These are phyloP conservation scores for Komagataella pseudopastoris DNA, from an alignment of 805 yeast species.

Conservation along the genomic window DNA sequence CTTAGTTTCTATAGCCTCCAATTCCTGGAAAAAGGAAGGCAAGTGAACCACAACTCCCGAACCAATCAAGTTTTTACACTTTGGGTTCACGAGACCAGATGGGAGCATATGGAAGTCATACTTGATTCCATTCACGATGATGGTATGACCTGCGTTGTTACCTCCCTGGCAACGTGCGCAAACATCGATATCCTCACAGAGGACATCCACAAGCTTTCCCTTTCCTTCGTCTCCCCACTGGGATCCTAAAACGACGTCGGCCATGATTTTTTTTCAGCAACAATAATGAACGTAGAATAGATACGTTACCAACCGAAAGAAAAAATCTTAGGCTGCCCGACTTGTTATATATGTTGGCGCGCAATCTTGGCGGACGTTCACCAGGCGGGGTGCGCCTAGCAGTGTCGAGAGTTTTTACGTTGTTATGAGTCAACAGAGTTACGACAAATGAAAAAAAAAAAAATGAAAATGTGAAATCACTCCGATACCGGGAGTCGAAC, in stretches of 20 bases:
- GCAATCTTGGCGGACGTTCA: neutral
- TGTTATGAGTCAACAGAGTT: neutral
- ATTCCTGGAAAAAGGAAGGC: slow-evolving; percentile 84
- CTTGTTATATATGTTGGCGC: neutral
- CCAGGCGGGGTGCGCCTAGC: neutral
- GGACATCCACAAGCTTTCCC: slow-evolving; percentile 90
- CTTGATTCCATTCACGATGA: slow-evolving; percentile 77
- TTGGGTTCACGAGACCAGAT: slow-evolving; percentile 91
- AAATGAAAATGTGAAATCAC: slow-evolving; percentile 7
- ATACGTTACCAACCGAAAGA: neutral
- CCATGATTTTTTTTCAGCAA: slow-evolving; percentile 25
- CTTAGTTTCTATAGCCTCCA: slow-evolving; percentile 66
- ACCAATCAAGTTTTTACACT: slow-evolving; percentile 82
- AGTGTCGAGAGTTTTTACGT: neutral
- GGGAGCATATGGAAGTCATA: slow-evolving; percentile 99
- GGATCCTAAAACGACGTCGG: slow-evolving; percentile 91
- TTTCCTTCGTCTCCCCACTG: slow-evolving; percentile 99
- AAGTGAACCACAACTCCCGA: slow-evolving; percentile 94
- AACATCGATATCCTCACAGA: slow-evolving; percentile 90
- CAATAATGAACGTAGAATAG: neutral
- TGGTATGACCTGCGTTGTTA: slow-evolving; percentile 98
- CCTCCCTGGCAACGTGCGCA: slow-evolving; percentile 99
- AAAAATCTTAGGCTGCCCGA: neutral
- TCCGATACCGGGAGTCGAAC: slow-evolving; percentile 85
- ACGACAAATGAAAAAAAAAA: neutral